Evolutionary conservation across 352 stramenopile genomes (phyloP).

Genomic region (Phytophthora podocarpi): DNA sequence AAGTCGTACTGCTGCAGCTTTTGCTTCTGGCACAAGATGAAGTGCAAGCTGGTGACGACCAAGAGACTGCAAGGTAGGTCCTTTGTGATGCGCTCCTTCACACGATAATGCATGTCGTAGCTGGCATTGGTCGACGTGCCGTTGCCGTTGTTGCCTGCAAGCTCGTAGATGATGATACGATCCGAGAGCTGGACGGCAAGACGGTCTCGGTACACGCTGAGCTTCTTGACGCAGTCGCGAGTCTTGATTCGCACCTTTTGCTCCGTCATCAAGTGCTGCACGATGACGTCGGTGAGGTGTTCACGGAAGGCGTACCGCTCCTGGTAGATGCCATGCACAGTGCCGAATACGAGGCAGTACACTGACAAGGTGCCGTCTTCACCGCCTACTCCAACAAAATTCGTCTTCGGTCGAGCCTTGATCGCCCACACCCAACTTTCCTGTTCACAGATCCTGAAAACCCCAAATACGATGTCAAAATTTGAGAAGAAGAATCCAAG

Average conservation of each 20-base stretch:
- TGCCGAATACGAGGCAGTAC: slow-evolving; percentile 91
- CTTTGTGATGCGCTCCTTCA: slow-evolving; percentile 89
- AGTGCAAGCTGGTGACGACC: slow-evolving; percentile 90
- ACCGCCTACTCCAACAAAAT: slow-evolving; percentile 85
- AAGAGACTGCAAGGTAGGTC: slow-evolving; percentile 87
- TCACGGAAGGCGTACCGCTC: slow-evolving; percentile 95
- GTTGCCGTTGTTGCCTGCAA: slow-evolving; percentile 67
- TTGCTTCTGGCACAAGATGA: slow-evolving; percentile 93
- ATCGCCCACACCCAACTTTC: slow-evolving; percentile 94
- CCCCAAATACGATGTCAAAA: not conserved
- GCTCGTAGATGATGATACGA: slow-evolving; percentile 95
- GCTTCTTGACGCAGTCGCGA: slow-evolving; percentile 94
- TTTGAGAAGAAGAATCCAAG: too few species aligned
- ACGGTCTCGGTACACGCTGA: slow-evolving; percentile 92
- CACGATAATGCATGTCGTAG: slow-evolving; percentile 94
- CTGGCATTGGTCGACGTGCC: slow-evolving; percentile 34
- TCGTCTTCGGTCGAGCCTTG: slow-evolving; percentile 82
- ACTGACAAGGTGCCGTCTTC: slow-evolving; percentile 88
- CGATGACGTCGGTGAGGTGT: slow-evolving; percentile 95
- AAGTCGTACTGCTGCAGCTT: slow-evolving; percentile 95
- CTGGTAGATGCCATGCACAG: slow-evolving; percentile 92
- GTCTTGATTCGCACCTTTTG: slow-evolving; percentile 96
- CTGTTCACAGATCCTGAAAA: slow-evolving; percentile 71
- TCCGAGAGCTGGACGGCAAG: slow-evolving; percentile 94
- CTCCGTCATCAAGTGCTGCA: slow-evolving; percentile 95